Evolutionary conservation across 2,329 filamentous ascomycete species (phyloP).

Genomic region (Fusarium longipes): DNA sequence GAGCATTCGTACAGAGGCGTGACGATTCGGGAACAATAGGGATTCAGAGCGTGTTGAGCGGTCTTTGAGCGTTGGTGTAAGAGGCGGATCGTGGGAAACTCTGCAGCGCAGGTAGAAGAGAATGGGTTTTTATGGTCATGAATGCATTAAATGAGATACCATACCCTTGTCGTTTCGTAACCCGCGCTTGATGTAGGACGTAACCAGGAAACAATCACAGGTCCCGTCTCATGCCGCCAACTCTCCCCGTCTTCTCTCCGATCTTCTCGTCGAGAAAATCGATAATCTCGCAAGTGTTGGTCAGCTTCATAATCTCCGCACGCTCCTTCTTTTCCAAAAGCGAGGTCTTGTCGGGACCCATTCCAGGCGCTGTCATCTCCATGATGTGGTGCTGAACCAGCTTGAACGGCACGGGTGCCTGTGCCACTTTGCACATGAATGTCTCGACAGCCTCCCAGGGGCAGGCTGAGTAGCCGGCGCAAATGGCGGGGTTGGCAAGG

Average conservation of each 20-base stretch:
- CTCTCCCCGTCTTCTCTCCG: conserved; percentile 50
- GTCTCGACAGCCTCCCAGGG: conserved; percentile 71
- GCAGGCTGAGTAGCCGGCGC: conserved; percentile 66
- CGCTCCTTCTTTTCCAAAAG: conserved; percentile 69
- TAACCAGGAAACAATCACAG: conserved; percentile 41
- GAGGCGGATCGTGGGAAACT: conserved; percentile 14
- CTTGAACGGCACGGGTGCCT: conserved; percentile 70
- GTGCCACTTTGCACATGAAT: conserved; percentile 69
- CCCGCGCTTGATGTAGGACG: not conserved
- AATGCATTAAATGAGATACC: conserved; percentile 42
- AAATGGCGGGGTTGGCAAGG: conserved; percentile 74
- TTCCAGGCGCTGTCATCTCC: conserved; percentile 73
- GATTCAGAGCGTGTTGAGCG: conserved; percentile 83
- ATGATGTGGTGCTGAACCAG: conserved; percentile 73
- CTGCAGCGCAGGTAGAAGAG: conserved; percentile 20
- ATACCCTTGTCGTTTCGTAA: conserved; percentile 19
- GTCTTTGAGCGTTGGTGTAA: conserved; percentile 54
- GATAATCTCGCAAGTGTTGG: conserved; percentile 67
- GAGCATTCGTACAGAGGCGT: conserved; percentile 84
- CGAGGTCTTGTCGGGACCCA: conserved; percentile 62
- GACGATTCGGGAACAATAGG: conserved; percentile 86
- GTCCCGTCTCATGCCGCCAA: conserved; percentile 49
- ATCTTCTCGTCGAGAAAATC: conserved; percentile 69
- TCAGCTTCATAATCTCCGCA: conserved; percentile 59
- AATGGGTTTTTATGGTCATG: conserved; percentile 27